Percentiles rank a stretch among this genome's conserved stretches.
Evolutionary conservation across 2,329 filamentous ascomycete genomes (phyloP).

Genomic region (Fusarium sp.): DNA sequence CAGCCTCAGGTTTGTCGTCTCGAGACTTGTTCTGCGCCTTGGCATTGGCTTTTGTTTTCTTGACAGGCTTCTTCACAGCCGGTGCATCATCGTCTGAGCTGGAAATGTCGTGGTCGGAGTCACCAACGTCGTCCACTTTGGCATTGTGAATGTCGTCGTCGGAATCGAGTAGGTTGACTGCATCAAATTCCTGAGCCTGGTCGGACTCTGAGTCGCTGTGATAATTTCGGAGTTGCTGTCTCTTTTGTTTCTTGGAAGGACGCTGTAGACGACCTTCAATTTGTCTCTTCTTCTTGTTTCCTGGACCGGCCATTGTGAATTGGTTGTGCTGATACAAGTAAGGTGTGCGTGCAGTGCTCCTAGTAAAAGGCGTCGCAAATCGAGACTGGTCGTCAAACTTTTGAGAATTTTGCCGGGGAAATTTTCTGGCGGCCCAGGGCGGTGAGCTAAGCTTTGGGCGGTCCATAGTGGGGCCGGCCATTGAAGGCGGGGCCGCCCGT

Average conservation of each 20-base stretch:
- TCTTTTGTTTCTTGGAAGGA: conserved; percentile 65
- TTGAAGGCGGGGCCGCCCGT: conserved; percentile 26
- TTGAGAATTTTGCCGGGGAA: conserved; percentile 45
- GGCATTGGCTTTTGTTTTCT: conserved; percentile 46
- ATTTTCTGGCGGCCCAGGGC: conserved; percentile 44
- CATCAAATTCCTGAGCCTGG: conserved; percentile 57
- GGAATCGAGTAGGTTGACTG: conserved; percentile 66
- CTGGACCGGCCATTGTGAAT: conserved; percentile 49
- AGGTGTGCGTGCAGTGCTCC: conserved; percentile 16
- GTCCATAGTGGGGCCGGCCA: conserved; percentile 13
- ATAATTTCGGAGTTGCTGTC: conserved; percentile 59
- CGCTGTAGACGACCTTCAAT: conserved; percentile 49
- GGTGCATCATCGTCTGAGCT: conserved; percentile 53
- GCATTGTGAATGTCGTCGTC: conserved; percentile 68
- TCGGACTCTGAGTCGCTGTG: conserved; percentile 64
- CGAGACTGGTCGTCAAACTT: conserved; percentile 41
- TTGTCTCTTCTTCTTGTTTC: conserved; percentile 52
- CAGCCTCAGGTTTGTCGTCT: conserved; percentile 38
- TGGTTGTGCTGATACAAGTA: conserved; percentile 17
- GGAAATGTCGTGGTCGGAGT: conserved; percentile 51
- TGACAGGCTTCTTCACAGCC: conserved; percentile 46
- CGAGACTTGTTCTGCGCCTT: conserved; percentile 43
- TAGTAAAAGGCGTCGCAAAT: conserved; percentile 27
- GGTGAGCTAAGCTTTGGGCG: conserved; percentile 40
- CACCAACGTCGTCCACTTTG: conserved; percentile 60